Base-by-base conservation (phyloP, 2,329 filamentous ascomycete genomes). In the Graphiopsis chlorocephala region DNA sequence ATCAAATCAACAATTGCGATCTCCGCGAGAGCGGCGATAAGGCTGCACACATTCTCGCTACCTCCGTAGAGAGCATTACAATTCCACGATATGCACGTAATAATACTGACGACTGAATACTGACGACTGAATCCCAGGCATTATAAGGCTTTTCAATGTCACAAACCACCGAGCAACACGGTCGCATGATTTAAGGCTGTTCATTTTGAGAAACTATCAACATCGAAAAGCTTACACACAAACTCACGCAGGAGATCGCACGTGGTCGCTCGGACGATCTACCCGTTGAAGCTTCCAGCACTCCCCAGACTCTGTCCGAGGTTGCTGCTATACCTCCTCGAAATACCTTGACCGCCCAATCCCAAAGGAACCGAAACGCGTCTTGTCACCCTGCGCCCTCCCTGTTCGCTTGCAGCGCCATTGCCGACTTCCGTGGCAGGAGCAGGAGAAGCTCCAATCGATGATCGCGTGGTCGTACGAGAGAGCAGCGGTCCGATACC, bases 251-350 rank as follows among this genome's bases (percentile, higher is more conserved):
- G 17, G 6, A 20, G 17, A n/a, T 14, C 5, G n/a, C 12, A 45
- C 38, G 23, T 10, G 8, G n/a, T 12, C 10, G 2, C 38, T 20
- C n/a, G 5, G 3, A 45, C 12, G 11, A 14, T 6, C 31, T 58
- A 58, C 7, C 66, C 68, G 50, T 68, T 65, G 47, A 68, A 67
- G 62, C 71, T 73, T 2, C 69, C 71, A 48, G 71, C 68, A 65
- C 71, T 74, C 7, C 74, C 74, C 42, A 75, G 68, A 55, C 73
- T 76, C 65, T 76, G 74, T 4, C 80, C 81, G 29, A 83, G 65
- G 66, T 82, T 82, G 31, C 79, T 80, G 65, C 80, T 82, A 62
- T 78, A 76, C 26, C 79, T 67, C 56, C 80, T 72, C 53, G 78
- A 74, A 53, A 82, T 80, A 0, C 80, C 79, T 14, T 73, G 64